Evolutionary conservation across 23 red algal genomes (phyloP), one percentile per base, ranked within the genome.

Genomic region (Gracilaria caudata): DNA sequence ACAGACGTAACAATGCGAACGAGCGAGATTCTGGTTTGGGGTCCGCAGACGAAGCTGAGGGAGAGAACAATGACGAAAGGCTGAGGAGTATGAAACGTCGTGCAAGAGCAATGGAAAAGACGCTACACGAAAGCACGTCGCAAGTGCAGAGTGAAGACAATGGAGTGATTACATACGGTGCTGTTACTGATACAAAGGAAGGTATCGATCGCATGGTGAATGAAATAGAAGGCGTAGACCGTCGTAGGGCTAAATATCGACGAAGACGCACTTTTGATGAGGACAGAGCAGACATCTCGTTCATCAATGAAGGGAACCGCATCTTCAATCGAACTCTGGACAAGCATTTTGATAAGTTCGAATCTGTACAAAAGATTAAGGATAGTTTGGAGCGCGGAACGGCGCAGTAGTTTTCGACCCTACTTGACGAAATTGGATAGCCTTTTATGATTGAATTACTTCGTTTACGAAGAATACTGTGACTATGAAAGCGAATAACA

Each of bases 301-400:
- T 86, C 56, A 94, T 94, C 44, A 94, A 94, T 72, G 92, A 94
- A 70, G 84, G 82, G 8, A 94, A 94, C 53, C 80, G 92, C 12
- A 51, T 77, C 33, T 94, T 94, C 72, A 94, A 94, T 76, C 45
- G 78, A 25, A 87, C 70, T 66, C 61, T 94, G 46, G 92, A 88
- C 14, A 74, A 76, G 54, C 79, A 83, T 34, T 94, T 86, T 41
- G 92, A 94, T 57, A 91, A 91, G 78, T 82, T 82, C 36, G 92
- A 94, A 45, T 86, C 80, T 26, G 86, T 89, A 2, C 24, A 78
- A 29, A 81, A 94, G 58, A 94, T 94, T 83, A 87, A 89, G 55
- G 79, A 94, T 75, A 94, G 77, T 82, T 60, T 94, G 36, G 92
- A 94, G 82, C 70, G 92, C 37, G 92, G 92, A 57, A 94, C 92